Percentiles rank a stretch among this genome's conserved stretches.
phyloP scores from a whole-genome alignment of 2,329 filamentous ascomycete species.

The Neofusicoccum umdonicola region DNA sequence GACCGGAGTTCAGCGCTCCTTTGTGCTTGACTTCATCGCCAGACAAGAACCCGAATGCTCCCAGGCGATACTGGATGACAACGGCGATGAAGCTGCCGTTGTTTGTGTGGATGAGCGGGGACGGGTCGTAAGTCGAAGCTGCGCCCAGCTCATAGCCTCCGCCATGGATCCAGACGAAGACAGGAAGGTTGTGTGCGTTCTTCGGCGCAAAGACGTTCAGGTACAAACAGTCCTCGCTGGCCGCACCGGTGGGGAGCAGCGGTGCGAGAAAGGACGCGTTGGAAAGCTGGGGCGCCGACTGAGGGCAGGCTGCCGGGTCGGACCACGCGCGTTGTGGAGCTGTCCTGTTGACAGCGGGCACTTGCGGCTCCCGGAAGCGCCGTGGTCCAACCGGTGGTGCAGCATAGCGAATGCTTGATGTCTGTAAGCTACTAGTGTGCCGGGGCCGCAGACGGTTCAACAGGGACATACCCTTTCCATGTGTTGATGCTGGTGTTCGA shows the following conservation, averaged over 20 bases:
- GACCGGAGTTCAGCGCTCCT: slow-evolving; percentile 39
- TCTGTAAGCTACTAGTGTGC: background rate
- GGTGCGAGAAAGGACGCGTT: background rate
- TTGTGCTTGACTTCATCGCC: slow-evolving; percentile 52
- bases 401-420: background rate
- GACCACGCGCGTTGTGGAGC: background rate
- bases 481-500: slow-evolving; percentile 23
- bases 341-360: background rate
- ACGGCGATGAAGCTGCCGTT: slow-evolving; percentile 55
- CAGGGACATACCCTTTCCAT: slow-evolving; percentile 20
- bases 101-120: slow-evolving; percentile 51
- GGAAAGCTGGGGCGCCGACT: background rate
- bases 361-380: background rate
- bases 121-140: slow-evolving; percentile 57
- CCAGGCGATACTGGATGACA: slow-evolving; percentile 56
- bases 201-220: slow-evolving; percentile 53
- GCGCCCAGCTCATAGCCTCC: slow-evolving; percentile 60
- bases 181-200: slow-evolving; percentile 46
- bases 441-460: background rate
- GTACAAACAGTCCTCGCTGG: slow-evolving; percentile 58
- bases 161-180: slow-evolving; percentile 60
- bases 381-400: background rate
- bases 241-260: background rate
- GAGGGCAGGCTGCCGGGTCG: too few species aligned
- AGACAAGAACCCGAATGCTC: slow-evolving; percentile 62